Conservation (phyloP, 139 green algal species). For the Tetradesmus lagerheimii region DNA sequence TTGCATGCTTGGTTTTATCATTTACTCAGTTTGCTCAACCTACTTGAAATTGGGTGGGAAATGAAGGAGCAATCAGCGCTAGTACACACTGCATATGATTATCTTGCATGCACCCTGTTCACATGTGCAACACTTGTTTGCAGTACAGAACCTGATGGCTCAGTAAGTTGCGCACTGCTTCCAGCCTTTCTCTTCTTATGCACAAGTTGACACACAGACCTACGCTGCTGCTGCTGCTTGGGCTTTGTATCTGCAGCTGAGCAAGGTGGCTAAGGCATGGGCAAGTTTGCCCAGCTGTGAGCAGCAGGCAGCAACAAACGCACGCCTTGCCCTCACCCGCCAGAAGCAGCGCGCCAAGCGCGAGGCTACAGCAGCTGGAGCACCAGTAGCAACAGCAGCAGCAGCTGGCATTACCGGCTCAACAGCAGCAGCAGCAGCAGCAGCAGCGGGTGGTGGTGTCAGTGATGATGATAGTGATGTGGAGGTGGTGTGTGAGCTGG, state of each 20-base stretch:
- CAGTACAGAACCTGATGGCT: too few species aligned
- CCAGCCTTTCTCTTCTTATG: too few species aligned
- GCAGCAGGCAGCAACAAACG: not conserved
- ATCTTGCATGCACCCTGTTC: too few species aligned
- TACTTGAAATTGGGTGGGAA: too few species aligned
- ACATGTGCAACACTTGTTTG: too few species aligned
- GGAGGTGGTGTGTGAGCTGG: conserved; percentile 52
- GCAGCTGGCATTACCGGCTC: not conserved
- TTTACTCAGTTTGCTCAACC: too few species aligned
- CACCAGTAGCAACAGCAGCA: not conserved
- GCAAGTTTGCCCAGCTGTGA: not conserved
- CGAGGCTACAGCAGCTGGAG: not conserved
- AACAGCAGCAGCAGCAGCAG: not conserved
- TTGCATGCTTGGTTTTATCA: too few species aligned
- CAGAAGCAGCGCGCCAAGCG: not conserved
- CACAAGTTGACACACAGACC: too few species aligned
- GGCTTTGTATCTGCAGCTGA: not conserved
- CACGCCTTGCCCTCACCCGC: not conserved
- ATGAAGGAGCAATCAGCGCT: not conserved
- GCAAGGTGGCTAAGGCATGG: conserved; percentile 27
- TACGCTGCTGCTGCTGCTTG: too few species aligned
- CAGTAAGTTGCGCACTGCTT: too few species aligned
- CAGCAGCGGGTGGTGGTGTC: not conserved
- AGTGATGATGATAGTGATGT: conserved; percentile 59
- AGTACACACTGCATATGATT: not conserved